Base-by-base conservation (phyloP, 352 stramenopile species). In the Phytophthora brassicae region DNA sequence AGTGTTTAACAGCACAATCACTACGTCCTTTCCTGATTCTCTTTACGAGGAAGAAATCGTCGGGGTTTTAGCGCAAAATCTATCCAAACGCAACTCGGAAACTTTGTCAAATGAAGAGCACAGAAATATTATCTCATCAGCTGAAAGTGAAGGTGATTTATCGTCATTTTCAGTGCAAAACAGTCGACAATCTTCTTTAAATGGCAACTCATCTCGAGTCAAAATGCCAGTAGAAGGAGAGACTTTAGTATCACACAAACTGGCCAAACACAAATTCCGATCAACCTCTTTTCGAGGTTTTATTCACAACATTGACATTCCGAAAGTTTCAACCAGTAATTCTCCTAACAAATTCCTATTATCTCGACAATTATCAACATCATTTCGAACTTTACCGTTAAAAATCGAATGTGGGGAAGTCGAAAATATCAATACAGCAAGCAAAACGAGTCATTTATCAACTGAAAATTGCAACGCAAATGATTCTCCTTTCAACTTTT, bases 191-290 rank as follows among this genome's bases (percentile, higher is more conserved):
- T n/a, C 52, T 12, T 24, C 35, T 2, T 26, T 52, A 19, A 55
- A 42, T 33, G 46, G n/a, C 14, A 38, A 42, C 12, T 51, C 45
- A 17, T 31, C 54, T 56, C 19, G 39, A 49, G 51, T 2, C 17
- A 51, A 39, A 7, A 19, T 4, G 4, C n/a, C n/a, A 38, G 31
- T 2, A 38, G 36, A 57, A 20, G 12, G 33, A 13, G 17, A 8
- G 3, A 41, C 35, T 16, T 9, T 50, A 0, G 8, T 26, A 5
- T 11, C 16, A 4, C 42, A 61, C 8, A 50, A 36, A 44, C 17
- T 69, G 49, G 59, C 26, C 46, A 69, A 65, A 3, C 61, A 54
- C 33, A 69, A 69, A 35, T n/a, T n/a, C n/a, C n/a, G n/a, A n/a
- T 69, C 61, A 26, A 28, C 28, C n/a, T 69, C 54, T 8, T 48